Conservation (phyloP, 2,329 filamentous ascomycete genomes). For the Talaromyces pinophilus region DNA sequence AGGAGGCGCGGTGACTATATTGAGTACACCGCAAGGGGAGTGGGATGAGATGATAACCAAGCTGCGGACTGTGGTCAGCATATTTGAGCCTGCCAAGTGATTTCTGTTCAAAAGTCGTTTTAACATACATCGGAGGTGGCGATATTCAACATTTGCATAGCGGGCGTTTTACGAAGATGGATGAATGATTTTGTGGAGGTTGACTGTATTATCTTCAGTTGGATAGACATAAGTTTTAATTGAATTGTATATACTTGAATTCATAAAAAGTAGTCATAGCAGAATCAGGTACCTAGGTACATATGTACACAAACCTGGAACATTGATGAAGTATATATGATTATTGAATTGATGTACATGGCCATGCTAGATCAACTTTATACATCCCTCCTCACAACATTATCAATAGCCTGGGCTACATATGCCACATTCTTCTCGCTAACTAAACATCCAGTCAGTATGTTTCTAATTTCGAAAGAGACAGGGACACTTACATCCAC, state of each 20-base stretch:
- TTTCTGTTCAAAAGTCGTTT: neutral
- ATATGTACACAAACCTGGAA: neutral
- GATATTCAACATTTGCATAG: slow-evolving; percentile 13
- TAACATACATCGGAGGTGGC: neutral
- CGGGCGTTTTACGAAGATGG: slow-evolving; percentile 11
- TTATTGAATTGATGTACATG: neutral
- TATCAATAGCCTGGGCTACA: slow-evolving; percentile 42
- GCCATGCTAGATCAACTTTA: neutral
- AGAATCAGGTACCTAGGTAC: neutral
- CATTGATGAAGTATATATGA: neutral
- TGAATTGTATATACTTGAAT: neutral
- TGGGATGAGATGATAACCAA: slow-evolving; percentile 89
- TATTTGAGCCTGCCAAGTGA: slow-evolving; percentile 35
- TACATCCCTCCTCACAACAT: slow-evolving; percentile 38
- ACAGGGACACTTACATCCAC: slow-evolving; percentile 36
- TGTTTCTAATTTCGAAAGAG: neutral
- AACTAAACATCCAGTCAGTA: slow-evolving; percentile 29
- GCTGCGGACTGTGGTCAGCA: slow-evolving; percentile 51
- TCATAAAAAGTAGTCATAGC: neutral
- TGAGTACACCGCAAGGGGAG: slow-evolving; percentile 79
- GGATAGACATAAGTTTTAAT: neutral
- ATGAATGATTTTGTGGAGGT: neutral
- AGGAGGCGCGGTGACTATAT: slow-evolving; percentile 82
- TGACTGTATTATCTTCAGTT: neutral
- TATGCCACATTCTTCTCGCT: slow-evolving; percentile 44